Base-by-base conservation (phyloP, 306 rosid genomes). In the Begonia fuchsioides region DNA sequence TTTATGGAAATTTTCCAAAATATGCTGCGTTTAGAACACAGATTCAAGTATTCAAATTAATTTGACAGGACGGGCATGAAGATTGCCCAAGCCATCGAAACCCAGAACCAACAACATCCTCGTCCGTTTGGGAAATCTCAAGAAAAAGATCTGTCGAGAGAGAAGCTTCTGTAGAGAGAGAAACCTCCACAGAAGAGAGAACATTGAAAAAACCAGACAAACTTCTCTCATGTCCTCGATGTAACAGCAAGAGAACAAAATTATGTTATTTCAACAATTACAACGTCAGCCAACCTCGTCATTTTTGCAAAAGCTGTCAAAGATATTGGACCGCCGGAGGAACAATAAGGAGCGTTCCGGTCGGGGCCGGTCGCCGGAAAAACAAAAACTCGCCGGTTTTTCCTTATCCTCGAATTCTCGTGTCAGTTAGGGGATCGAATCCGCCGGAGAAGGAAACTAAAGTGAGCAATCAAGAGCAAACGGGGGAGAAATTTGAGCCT, bases 291-390 rank as follows among this genome's bases (percentile, higher is more conserved):
- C 96, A 87, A 56, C 96, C 96, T 1, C 92, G 96, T 10, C 84
- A 87, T 60, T 87, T 87, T 67, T 87, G 96, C 64, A 87, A 87
- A 72, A 80, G 75, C 61, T 87, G 96, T 47, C 96, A 80, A 55
- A 73, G 96, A 60, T 87, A 87, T 53, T 87, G 96, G 96, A 87
- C 96, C 4, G 81, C 94, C 3, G 96, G 96, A 46, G 96, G 96
- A 40, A 72, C 75, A 47, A 87, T 80, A 80, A 72, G 96, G 62
- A 79, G 77, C 49, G 83, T 87, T 9, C 87, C 83, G 0, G 82
- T 87, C 1, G 96, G 94, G 0, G 92, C 96, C 10, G 96, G 96
- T 35, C 94, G 96, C 5, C 82, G 96, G 44, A 87, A 80, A 76
- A 82, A 77, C 78, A 87, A 87, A 52, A 76, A 16, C 56, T 38